Evolutionary conservation across 1,284 basidiomycete species (phyloP), one percentile per base, ranked within the genome.

Genomic region (Cryptococcus maquisensis): DNA sequence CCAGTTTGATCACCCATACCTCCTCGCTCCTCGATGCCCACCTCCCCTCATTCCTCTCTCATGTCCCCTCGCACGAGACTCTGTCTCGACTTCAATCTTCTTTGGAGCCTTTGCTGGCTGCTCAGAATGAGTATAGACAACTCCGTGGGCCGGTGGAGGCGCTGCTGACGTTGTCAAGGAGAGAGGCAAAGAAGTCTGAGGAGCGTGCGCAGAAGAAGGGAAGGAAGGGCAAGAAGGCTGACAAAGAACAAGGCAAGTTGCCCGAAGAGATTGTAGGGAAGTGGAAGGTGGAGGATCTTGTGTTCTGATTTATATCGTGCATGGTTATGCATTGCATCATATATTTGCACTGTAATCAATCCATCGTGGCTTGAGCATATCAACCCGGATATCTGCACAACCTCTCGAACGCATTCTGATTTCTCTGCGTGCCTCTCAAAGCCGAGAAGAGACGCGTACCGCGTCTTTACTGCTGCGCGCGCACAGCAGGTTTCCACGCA

Each of bases 1-100:
- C 46, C 21, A 51, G 51, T 7, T 18, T 72, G 24, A 62, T 75
- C 38, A 51, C 59, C 20, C 71, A 76, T 60, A 61, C 69, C 13
- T 66, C 66, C 10, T 52, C 67, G 7, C 54, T 76, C n/a, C 67
- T 77, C 36, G 75, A 77, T 62, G 66, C 75, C 1, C 73, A 74
- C 56, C 64, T 74, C n/a, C 71, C 71, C 2, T 50, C 57, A 7
- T 66, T 77, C 51, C 52, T 76, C 20, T 58, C 65, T 18, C 54
- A 73, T 44, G 47, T 60, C 18, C 63, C 68, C 12, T 61, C 66
- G 13, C 56, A 56, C 13, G 54, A 60, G 4, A 60, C 67, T 20
- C 62, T 77, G 23, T 55, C 57, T 35, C 57, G 60, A 6, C 57
- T 74, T 3, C 59, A 68, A 53, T 56, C 56, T 0, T 53, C 64